These are phyloP conservation scores for Eremothecium sinecaudum DNA, from an alignment of 1,139 yeast genomes.

Conservation along the genomic window DNA sequence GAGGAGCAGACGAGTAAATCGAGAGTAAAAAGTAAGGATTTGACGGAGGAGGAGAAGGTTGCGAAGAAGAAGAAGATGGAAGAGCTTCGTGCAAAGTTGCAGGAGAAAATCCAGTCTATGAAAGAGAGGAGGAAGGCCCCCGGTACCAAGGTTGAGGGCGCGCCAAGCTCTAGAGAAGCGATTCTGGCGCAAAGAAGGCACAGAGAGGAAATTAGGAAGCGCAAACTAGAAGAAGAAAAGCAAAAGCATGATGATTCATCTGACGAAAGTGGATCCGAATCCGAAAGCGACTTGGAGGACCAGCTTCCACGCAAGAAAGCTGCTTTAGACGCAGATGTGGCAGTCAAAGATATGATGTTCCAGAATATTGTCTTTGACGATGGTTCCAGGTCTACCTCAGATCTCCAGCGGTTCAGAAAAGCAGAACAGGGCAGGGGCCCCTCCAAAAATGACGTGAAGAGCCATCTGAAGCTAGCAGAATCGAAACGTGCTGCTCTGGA, in stretches of 20 bases:
- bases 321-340: conserved; percentile 32
- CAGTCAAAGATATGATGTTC: conserved; percentile 45
- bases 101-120: conserved; percentile 58
- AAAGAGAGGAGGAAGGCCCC: conserved; percentile 86
- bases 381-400: conserved; percentile 75
- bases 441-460: conserved; percentile 72
- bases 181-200: conserved; percentile 51
- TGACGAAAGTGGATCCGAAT: conserved; percentile 34
- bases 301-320: conserved; percentile 32
- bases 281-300: conserved; percentile 36
- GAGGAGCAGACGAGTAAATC: conserved; percentile 9
- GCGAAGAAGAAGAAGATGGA: conserved; percentile 48
- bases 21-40: conserved; percentile 7
- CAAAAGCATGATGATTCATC: conserved; percentile 36
- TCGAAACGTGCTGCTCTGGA: conserved; percentile 59
- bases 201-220: conserved; percentile 33
- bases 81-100: conserved; percentile 61
- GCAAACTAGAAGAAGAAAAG: conserved; percentile 35
- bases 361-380: conserved; percentile 79
- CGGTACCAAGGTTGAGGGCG: conserved; percentile 70
- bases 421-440: conserved; percentile 61
- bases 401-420: conserved; percentile 53
- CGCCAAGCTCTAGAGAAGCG: conserved; percentile 73
- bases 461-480: conserved; percentile 70
- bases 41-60: conserved; percentile 23